Conservation (phyloP, 108 stramenopile species). For the Parmales sp. region DNA sequence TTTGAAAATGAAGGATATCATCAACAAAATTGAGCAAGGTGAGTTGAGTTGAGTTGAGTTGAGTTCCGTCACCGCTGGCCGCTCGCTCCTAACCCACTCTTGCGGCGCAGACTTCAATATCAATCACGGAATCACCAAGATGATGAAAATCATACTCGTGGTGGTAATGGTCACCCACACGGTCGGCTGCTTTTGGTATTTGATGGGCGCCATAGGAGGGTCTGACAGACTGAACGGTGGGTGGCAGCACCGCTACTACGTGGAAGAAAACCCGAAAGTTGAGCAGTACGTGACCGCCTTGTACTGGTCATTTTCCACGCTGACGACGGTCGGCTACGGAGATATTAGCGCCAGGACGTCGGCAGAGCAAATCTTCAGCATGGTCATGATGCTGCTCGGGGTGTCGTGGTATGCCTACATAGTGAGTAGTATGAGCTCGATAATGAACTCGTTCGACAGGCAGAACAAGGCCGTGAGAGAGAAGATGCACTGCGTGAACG, state of each 20-base stretch:
- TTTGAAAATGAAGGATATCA: slow-evolving; percentile 12
- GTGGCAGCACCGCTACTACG: slow-evolving; percentile 21
- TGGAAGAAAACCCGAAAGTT: background rate
- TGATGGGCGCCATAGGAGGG: slow-evolving; percentile 27
- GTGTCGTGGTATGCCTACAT: slow-evolving; percentile 39
- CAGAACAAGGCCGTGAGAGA: slow-evolving; percentile 25
- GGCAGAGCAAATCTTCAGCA: slow-evolving; percentile 27
- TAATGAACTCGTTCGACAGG: slow-evolving; percentile 18
- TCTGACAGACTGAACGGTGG: slow-evolving; percentile 15
- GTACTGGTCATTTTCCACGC: slow-evolving; percentile 42
- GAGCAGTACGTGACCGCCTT: slow-evolving; percentile 24
- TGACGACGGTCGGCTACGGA: slow-evolving; percentile 42
- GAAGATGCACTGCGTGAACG: slow-evolving; percentile 26
- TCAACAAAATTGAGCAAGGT: slow-evolving; percentile 17
- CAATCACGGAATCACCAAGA: slow-evolving; percentile 22
- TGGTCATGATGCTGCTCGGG: slow-evolving; percentile 37
- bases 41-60: no score
- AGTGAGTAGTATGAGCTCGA: slow-evolving; percentile 24
- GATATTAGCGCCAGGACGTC: slow-evolving; percentile 32
- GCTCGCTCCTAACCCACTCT: no score
- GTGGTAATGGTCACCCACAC: slow-evolving; percentile 34
- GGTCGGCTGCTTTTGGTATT: slow-evolving; percentile 39
- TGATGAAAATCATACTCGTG: slow-evolving; percentile 31
- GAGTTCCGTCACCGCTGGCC: no score
- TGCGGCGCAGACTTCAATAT: slow-evolving; percentile 28